Evolutionary conservation across 2,329 filamentous ascomycete species (phyloP).

Genomic region (Pestalotiopsis sp.): DNA sequence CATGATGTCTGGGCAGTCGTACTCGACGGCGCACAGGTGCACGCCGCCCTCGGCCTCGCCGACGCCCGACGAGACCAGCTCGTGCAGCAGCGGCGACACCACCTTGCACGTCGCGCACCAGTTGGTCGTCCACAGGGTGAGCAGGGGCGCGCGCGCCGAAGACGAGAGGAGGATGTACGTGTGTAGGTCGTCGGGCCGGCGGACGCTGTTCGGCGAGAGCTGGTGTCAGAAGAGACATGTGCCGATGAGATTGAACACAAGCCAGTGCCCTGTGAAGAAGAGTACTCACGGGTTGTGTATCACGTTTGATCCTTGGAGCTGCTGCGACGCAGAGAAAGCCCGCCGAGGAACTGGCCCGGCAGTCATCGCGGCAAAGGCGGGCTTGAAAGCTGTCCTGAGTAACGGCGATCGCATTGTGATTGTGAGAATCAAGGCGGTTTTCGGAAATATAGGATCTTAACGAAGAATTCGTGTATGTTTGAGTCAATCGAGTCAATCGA

Average conservation of each 20-base stretch:
- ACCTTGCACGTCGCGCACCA: conserved; percentile 56
- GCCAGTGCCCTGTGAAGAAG: too few relatives aligned
- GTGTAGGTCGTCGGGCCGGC: conserved; percentile 52
- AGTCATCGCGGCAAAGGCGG: conserved; percentile 11
- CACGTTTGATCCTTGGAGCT: conserved; percentile 34
- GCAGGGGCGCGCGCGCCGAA: conserved; percentile 52
- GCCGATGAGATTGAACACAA: not conserved
- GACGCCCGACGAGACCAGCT: conserved; percentile 49
- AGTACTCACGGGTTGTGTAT: conserved; percentile 39
- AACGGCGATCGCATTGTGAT: conserved; percentile 8
- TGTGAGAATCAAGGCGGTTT: not conserved
- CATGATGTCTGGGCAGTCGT: conserved; percentile 60
- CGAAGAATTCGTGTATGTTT: not conserved
- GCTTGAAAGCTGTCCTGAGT: conserved; percentile 11
- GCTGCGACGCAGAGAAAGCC: conserved; percentile 29
- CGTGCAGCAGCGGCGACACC: conserved; percentile 48
- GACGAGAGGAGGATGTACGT: conserved; percentile 57
- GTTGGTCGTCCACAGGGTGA: conserved; percentile 61
- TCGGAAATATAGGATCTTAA: too few relatives aligned
- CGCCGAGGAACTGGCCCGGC: conserved; percentile 10
- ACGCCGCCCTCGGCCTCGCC: conserved; percentile 59
- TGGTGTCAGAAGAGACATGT: not conserved
- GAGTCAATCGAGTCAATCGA: not conserved
- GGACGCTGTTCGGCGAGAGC: conserved; percentile 42
- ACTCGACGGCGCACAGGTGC: conserved; percentile 53